Base-by-base conservation (phyloP, 495 filamentous ascomycete genomes). In the Paragyromitra xinjiangensis region DNA sequence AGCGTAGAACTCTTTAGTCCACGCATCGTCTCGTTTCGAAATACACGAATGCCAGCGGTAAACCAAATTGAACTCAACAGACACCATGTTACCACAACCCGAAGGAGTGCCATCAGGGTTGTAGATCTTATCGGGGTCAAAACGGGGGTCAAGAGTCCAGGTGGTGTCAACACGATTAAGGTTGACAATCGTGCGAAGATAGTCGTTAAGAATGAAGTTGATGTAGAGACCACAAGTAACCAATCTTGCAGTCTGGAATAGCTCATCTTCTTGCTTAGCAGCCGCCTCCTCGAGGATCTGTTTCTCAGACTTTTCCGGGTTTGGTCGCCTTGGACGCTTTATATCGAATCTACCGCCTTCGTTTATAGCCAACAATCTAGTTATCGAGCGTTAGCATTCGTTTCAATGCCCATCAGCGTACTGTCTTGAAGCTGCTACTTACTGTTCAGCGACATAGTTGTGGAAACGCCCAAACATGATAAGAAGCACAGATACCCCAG, bases 41-140 rank as follows among this genome's bases (percentile, higher is more conserved):
- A 93, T 89, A 79, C 90, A 91, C 11, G 91, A 91, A 83, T 95
- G 93, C 92, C 92, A 95, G 34, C 92, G 86, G 81, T 94, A 94
- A 73, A 92, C 85, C 50, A 89, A 88, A 77, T 88, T 93, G 84
- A 94, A 94, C 83, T 94, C 92, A 37, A 90, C 91, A 0, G 91
- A 93, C 2, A 92, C 90, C 69, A 92, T 91, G 73, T 94, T 94
- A 56, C 92, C 92, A 16, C 86, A 85, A 61, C 92, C 93, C 37
- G 89, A 84, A 24, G 88, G 88, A 37, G 92, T 91, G 37, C 88
- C 86, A 69, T 87, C 81, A 11, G 84, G 83, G 61, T 88, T 87
- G 69, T 86, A 85, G 8, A 84, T 62, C 71, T 86, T 85, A 12
- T 86, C 86, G 11, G 87, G 87, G 26, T 90, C 87, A 6, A 87